Evolutionary conservation across 2,329 filamentous ascomycete species (phyloP), one percentile per base, ranked within the genome.

Genomic region (Gaeumannomyces sp.): DNA sequence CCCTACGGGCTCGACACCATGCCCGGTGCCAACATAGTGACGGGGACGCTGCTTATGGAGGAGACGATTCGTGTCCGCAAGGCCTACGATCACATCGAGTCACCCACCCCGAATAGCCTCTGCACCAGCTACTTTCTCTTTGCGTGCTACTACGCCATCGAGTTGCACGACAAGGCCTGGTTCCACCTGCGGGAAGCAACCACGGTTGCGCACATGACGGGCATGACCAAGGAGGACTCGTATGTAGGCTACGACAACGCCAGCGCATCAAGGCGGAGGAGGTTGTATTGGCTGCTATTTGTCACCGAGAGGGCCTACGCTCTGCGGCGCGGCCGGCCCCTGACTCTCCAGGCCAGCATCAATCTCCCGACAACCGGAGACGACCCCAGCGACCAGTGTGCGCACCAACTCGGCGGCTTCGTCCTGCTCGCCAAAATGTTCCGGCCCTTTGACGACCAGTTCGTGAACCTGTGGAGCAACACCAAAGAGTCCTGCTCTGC

Each of bases 91-190:
- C 85, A 86, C 67, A 78, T 84, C 38, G 84, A 85, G 63, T 77
- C 77, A 19, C 81, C 86, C 10, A 84, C 79, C 11, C 74, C 84
- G 66, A 85, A 86, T 70, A 83, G 79, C 59, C 74, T 91, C 16
- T 85, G 88, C 66, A 92, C 89, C n/a, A 92, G 89, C 64, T 92
- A 91, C 75, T 93, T 94, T 73, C 74, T 94, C 31, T 93, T 91
- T 70, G 89, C 85, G 53, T 89, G 88, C 65, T 86, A 89, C 73
- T 89, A 89, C 67, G 88, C 86, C 53, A 78, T 91, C 60, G 89
- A 92, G 67, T 81, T 88, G 73, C 89, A 93, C 73, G 87, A 90
- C 67, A 87, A 88, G 73, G 90, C 90, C 1, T 94, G 91, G 90
- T 93, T 88, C 72, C 87, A 92, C 73, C 79, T 94, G 13, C 86